Base-by-base conservation (phyloP, 2,329 filamentous ascomycete genomes). In the Aspergillus puulaauensis region DNA sequence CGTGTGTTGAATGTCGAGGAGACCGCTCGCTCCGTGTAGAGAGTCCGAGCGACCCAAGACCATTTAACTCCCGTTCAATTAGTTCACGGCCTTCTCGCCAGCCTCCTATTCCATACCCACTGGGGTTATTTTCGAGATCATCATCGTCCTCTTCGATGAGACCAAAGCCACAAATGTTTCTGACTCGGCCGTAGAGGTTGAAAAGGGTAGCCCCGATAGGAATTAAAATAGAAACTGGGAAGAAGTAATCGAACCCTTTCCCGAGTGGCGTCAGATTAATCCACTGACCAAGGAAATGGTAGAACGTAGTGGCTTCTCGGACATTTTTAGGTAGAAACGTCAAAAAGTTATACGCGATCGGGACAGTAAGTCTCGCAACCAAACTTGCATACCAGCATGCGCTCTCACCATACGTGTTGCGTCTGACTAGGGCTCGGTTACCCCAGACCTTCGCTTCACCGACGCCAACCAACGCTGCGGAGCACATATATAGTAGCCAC, bases 381-480 rank as follows among this genome's bases (percentile, higher is more conserved):
- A 97, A 91, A 58, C 91, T 87, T 1, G 91, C 89, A 71, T 98
- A 99, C 92, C 96, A 99, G 65, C 93, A 96, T 0, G 95, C 95
- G 50, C 89, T 91, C 72, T 98, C 95, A 60, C 91, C 87, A 58
- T 96, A 93, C 0, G 95, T 99, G 70, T 96, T 95, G 57, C 95
- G 87, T 58, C 86, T 86, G 47, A 98, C 93, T 6, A 99, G 81
- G 0, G 95, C 93, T 35, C 95, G 87, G 49, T 96, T 95, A 56
- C 95, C 90, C 95, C 95, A 99, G n/a, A 97, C 92, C 69, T 95
- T 96, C 66, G 96, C 91, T 70, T 96, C 91, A 14, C 89, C 91
- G 69, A 99, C 88, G 7, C 92, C 93, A 57, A 86, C 90, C 51
- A 98, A 84, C 5, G 95, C 91, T 47, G 92, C 92, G 14, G 90